These are phyloP conservation scores for Chaetoscypha palmicola DNA, from an alignment of 2,329 filamentous ascomycete species.

Conservation along the genomic window DNA sequence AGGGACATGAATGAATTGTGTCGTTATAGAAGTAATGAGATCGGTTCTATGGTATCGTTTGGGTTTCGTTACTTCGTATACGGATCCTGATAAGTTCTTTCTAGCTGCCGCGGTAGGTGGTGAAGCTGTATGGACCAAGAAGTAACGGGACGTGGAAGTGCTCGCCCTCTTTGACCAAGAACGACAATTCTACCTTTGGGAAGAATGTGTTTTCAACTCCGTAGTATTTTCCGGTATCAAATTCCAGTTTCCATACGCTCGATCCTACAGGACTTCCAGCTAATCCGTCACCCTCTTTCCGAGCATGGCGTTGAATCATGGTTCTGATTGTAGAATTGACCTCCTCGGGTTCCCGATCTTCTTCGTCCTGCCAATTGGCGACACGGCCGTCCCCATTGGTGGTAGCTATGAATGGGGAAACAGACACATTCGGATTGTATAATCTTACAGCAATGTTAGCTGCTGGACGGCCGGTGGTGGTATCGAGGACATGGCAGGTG, in stretches of 20 bases:
- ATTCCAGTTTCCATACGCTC: constrained; percentile 58
- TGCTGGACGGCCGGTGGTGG: constrained; percentile 64
- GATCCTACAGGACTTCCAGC: constrained; percentile 22
- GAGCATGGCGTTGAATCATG: constrained; percentile 14
- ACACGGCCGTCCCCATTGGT: constrained; percentile 76
- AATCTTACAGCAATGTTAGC: constrained; percentile 53
- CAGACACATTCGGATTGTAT: constrained; percentile 30
- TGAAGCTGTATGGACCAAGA: constrained; percentile 72
- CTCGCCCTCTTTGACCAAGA: constrained; percentile 47
- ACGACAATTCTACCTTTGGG: constrained; percentile 48
- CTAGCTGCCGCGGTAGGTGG: constrained; percentile 72
- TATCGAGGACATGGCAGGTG: constrained; percentile 84
- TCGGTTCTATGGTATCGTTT: constrained; percentile 5
- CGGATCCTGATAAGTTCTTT: neutral
- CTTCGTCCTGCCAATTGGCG: constrained; percentile 50
- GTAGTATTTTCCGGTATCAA: constrained; percentile 68
- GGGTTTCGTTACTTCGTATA: too few relatives aligned
- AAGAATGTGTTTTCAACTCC: constrained; percentile 53
- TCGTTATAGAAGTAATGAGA: too few relatives aligned
- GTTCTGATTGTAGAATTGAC: neutral
- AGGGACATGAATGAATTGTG: too few relatives aligned
- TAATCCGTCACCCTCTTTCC: constrained; percentile 3
- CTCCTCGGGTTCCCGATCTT: constrained; percentile 7
- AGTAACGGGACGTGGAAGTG: constrained; percentile 76
- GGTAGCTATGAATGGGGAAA: constrained; percentile 33